Base-by-base conservation (phyloP, 1,139 yeast species). In the Scheffersomyces stambukii region DNA sequence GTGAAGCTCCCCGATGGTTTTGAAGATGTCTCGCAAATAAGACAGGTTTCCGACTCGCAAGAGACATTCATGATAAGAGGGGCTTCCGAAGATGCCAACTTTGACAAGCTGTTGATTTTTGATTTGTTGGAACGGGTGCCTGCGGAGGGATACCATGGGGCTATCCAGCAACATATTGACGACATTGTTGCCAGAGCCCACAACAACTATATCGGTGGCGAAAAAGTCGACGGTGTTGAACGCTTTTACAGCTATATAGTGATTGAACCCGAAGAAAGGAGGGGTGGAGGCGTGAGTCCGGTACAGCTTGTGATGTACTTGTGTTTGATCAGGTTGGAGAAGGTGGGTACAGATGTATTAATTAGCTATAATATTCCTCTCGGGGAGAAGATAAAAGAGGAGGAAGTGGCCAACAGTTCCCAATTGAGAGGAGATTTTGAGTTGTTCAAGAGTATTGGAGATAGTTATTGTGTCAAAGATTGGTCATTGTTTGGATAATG, bases 1-100 rank as follows among this genome's bases (percentile, higher is more conserved):
- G 52, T 41, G 0, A 70, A 70, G 0, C 65, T 81, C 25, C 43
- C 40, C 14, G 15, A 28, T 3, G 14, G 37, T 19, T 35, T 40
- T 8, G 50, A 77, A 2, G 96, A 88, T 50, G 94, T 85, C 1
- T 80, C 94, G 2, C 51, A 60, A 24, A 53, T 86, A 30, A 64
- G 96, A 34, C 84, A 83, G 38, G 76, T 88, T 2, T 96, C 96
- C 0, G 95, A 88, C 46, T 78, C 84, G 2, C 96, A 88, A 49
- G 96, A 88, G 50, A 95, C 85, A 16, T 88, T 71, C 48, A 42
- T 45, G 68, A 61, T 33, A 57, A 57, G 29, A 48, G 55, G 1
- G 4, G 18, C 11, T 10, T 47, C 12, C 48, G 52, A 15, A 19
- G 21, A 27, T 5, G 33, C 38, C n/a, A 43, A 45, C 10, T 55